Evolutionary conservation across 768 basidiomycete genomes (phyloP).

Genomic region (Tylopilus cervinicoccineus): DNA sequence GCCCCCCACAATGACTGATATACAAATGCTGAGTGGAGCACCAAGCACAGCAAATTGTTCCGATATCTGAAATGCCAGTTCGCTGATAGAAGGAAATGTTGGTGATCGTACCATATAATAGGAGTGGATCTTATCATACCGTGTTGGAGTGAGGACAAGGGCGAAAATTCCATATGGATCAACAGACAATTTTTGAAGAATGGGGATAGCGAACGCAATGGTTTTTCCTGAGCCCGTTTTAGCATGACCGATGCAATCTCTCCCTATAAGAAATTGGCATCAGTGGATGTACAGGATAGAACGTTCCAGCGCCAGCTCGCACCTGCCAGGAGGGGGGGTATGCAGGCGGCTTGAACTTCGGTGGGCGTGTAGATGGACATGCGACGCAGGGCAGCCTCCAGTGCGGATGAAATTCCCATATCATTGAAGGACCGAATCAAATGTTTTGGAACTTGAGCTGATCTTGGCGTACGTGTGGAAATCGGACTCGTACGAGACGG

Average conservation of each 20-base stretch:
- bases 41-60: constrained; percentile 96
- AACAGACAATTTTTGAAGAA: constrained; percentile 78
- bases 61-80: constrained; percentile 94
- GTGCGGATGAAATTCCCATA: constrained; percentile 53
- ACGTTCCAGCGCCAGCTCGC: constrained; percentile 5
- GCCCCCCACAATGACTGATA: constrained; percentile 90
- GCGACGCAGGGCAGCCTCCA: constrained; percentile 61
- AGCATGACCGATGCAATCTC: constrained; percentile 96
- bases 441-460: constrained; percentile 5
- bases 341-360: constrained; percentile 85
- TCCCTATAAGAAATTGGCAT: constrained; percentile 46
- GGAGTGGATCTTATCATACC: constrained; percentile 45
- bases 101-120: not conserved
- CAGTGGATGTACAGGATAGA: not conserved
- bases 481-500: constrained; percentile 21
- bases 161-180: constrained; percentile 97
- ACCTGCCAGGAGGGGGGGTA: constrained; percentile 83
- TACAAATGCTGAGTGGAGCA: constrained; percentile 71
- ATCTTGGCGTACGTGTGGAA: constrained; percentile 6
- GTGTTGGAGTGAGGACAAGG: constrained; percentile 89
- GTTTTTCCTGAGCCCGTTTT: constrained; percentile 99
- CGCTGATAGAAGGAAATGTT: constrained; percentile 43
- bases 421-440: constrained; percentile 43
- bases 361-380: constrained; percentile 90
- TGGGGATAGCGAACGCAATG: constrained; percentile 93